Base-by-base conservation (phyloP, 805 yeast genomes). In the Priceomyces medius region DNA sequence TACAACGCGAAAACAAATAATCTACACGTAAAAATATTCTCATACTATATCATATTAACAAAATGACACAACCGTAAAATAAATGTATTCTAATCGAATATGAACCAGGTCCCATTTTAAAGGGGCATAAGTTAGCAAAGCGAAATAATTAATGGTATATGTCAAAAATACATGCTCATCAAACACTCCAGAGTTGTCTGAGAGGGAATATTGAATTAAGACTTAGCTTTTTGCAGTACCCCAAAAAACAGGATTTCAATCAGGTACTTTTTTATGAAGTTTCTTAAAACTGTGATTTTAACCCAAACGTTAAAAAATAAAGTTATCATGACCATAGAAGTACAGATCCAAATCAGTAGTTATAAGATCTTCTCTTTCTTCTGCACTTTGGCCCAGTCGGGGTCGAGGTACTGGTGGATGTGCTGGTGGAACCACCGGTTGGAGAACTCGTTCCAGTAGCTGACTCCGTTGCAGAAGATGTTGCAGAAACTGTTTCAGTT, bases 301-400 rank as follows among this genome's bases (percentile, higher is more conserved):
- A n/a, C n/a, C n/a, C 14, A 26, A n/a, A 26, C 29, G 9, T 4
- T 10, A 8, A 13, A 18, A 19, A 32, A 32, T 23, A 12, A 19
- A 23, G 12, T 12, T 16, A 18, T 7, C 24, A 32, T 20, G n/a
- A 17, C 24, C 20, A 32, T 19, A 13, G 14, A 17, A 5, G 8
- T 14, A 20, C 17, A 13, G 8, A 19, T n/a, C 34, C 10, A 23
- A 31, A 26, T 24, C 16, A 29, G 31, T 42, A 53, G 47, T 56
- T 46, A 49, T 53, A 53, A 38, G 59, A 53, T 54, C 60, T 58
- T 48, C 50, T 51, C 46, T 50, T 58, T 46, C 53, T 56, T 46
- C 54, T 55, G 19, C 35, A 32, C 21, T 32, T 31, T 40, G 41
- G 43, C 38, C 47, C 44, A 31, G 44, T 21, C 6, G 50, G 37